phyloP scores from a whole-genome alignment of 169 alveolate species.

The Plasmodium chabaudi region DNA sequence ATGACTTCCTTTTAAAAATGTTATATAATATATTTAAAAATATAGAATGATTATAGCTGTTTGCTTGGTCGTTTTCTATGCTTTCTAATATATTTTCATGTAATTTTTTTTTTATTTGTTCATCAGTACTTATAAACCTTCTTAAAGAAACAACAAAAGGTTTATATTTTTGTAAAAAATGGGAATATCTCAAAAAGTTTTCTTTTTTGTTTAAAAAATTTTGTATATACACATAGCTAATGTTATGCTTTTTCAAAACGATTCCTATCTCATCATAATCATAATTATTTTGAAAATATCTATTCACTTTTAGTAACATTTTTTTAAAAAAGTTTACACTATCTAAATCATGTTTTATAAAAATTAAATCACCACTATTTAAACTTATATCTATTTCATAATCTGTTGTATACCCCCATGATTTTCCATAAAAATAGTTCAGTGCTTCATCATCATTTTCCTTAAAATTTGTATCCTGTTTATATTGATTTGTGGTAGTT shows the following conservation, averaged over 20 bases:
- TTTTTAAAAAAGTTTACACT: conserved; percentile 49
- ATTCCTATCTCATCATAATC: conserved; percentile 73
- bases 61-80: conserved; percentile 10
- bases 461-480: background rate
- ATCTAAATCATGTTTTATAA: conserved; percentile 70
- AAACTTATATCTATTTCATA: conserved; percentile 72
- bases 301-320: conserved; percentile 40
- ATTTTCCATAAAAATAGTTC: conserved; percentile 72
- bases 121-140: conserved; percentile 71
- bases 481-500: background rate
- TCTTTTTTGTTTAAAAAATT: conserved; percentile 53
- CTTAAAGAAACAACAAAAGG: conserved; percentile 73
- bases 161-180: conserved; percentile 66
- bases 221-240: conserved; percentile 70
- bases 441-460: conserved; percentile 37
- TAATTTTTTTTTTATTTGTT: conserved; percentile 46
- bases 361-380: conserved; percentile 65
- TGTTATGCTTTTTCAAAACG: conserved; percentile 48
- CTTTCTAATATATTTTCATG: conserved; percentile 42
- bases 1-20: conserved; percentile 12
- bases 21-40: conserved; percentile 48
- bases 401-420: conserved; percentile 78
- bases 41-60: conserved; percentile 13
- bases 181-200: conserved; percentile 62
- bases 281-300: conserved; percentile 37